These are phyloP conservation scores for Kockovaella imperatae DNA, from an alignment of 768 basidiomycete species.

Conservation along the genomic window DNA sequence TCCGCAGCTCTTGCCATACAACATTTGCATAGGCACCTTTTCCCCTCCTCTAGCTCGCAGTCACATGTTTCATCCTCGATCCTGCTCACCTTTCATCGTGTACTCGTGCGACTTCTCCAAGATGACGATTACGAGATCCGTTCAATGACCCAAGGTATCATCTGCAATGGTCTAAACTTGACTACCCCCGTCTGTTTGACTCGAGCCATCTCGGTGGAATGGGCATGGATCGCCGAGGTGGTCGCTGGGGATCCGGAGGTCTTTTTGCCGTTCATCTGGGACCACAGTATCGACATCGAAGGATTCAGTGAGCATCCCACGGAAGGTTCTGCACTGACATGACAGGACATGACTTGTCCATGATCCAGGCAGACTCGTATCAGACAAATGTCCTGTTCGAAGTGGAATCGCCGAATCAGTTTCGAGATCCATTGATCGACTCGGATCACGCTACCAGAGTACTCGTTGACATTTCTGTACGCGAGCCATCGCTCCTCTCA, in stretches of 20 bases:
- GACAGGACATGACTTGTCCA: not conserved
- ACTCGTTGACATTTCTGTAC: not conserved
- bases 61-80: not conserved
- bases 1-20: constrained; percentile 3
- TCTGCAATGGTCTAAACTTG: constrained; percentile 9
- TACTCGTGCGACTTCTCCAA: constrained; percentile 23
- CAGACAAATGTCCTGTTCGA: constrained; percentile 26
- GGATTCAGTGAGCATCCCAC: constrained; percentile 15
- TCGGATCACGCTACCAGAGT: constrained; percentile 9
- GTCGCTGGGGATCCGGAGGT: not conserved
- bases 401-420: constrained; percentile 40
- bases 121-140: constrained; percentile 42
- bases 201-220: constrained; percentile 22
- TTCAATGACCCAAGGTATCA: constrained; percentile 14
- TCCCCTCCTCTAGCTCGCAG: not conserved
- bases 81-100: constrained; percentile 10
- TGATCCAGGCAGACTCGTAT: constrained; percentile 4
- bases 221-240: constrained; percentile 16
- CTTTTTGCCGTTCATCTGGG: constrained; percentile 6
- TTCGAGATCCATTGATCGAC: constrained; percentile 29
- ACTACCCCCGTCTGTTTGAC: constrained; percentile 11
- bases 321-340: not conserved
- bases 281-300: constrained; percentile 1
- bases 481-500: not conserved
- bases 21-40: constrained; percentile 6